Evolutionary conservation across 345 rosid species (phyloP).

Genomic region (Gynandropsis gynandra): DNA sequence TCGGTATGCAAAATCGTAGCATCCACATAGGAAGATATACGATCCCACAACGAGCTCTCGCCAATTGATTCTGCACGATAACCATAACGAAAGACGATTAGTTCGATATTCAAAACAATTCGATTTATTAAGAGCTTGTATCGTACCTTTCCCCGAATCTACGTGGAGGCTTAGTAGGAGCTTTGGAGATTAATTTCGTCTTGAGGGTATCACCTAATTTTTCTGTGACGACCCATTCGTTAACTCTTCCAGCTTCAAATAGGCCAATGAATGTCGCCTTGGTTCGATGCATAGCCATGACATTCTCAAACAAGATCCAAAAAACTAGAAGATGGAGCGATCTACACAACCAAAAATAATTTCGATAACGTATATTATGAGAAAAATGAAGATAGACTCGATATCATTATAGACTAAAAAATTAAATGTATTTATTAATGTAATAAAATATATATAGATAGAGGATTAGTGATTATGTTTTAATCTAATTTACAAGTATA

Average conservation of each 20-base stretch:
- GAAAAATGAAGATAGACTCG: too few relatives aligned
- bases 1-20: conserved; percentile 47
- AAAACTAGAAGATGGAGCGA: background rate
- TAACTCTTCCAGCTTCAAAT: conserved; percentile 56
- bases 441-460: too few relatives aligned
- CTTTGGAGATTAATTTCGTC: conserved; percentile 28
- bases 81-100: background rate
- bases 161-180: conserved; percentile 33
- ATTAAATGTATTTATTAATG: too few relatives aligned
- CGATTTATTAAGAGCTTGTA: background rate
- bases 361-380: too few relatives aligned
- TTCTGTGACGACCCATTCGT: conserved; percentile 77
- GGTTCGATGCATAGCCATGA: conserved; percentile 39
- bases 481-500: too few relatives aligned
- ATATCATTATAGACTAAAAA: too few relatives aligned
- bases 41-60: conserved; percentile 50
- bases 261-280: conserved; percentile 48
- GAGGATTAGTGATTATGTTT: too few relatives aligned
- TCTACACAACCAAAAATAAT: too few relatives aligned
- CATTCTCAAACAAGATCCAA: conserved; percentile 27
- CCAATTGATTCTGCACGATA: conserved; percentile 31
- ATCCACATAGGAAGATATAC: conserved; percentile 51
- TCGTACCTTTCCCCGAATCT: conserved; percentile 44
- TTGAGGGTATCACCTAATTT: conserved; percentile 57
- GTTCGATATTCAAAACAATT: background rate